Evolutionary conservation across 2,329 filamentous ascomycete genomes (phyloP).

Genomic region (Alternaria arborescens): DNA sequence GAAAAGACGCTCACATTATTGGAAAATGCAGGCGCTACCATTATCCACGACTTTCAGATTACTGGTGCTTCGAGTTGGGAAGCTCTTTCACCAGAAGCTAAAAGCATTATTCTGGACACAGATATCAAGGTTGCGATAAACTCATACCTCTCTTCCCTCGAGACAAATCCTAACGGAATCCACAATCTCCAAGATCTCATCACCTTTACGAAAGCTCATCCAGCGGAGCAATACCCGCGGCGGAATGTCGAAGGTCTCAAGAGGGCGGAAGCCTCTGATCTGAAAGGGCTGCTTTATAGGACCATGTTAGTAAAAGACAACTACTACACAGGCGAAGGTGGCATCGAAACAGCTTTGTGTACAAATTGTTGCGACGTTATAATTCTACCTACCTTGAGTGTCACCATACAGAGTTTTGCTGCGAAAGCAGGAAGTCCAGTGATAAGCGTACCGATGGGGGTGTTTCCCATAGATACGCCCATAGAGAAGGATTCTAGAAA

Average conservation of each 20-base stretch:
- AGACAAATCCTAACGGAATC: conserved; percentile 64
- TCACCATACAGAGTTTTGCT: conserved; percentile 50
- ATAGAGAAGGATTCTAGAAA: conserved; percentile 53
- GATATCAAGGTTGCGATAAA: conserved; percentile 66
- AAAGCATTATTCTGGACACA: conserved; percentile 57
- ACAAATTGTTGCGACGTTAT: conserved; percentile 65
- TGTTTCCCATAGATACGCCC: conserved; percentile 56
- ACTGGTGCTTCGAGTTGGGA: conserved; percentile 49
- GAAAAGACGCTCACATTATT: conserved; percentile 6
- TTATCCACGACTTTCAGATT: conserved; percentile 35
- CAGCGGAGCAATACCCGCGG: conserved; percentile 64
- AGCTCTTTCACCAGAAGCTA: conserved; percentile 51
- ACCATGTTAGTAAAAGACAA: conserved; percentile 59
- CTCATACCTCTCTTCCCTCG: conserved; percentile 63
- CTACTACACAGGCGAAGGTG: conserved; percentile 63
- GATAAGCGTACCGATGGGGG: conserved; percentile 68
- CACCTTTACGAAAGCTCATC: conserved; percentile 61
- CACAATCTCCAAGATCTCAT: conserved; percentile 59
- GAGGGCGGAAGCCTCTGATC: conserved; percentile 51
- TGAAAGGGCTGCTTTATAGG: conserved; percentile 61
- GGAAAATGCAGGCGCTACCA: conserved; percentile 15
- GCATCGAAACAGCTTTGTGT: conserved; percentile 64
- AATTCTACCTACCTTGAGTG: conserved; percentile 63
- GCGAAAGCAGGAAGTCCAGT: conserved; percentile 60
- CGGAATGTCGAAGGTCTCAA: conserved; percentile 57